Conservation (phyloP, 2,329 filamentous ascomycete species). For the Stagonosporopsis cucurbitacearum region DNA sequence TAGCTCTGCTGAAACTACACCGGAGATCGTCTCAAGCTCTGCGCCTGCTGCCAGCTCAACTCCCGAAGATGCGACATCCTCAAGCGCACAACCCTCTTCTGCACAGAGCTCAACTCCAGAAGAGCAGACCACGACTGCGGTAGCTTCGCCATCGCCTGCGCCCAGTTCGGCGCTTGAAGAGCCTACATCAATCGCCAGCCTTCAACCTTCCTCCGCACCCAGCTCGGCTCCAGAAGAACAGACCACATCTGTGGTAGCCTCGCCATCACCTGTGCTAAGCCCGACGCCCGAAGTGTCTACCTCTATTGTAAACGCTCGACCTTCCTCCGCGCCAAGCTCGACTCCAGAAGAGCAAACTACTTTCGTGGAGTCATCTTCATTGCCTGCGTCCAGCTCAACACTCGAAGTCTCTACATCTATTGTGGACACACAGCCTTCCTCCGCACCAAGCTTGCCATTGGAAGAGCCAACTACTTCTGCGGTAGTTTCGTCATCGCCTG, state of each 20-base stretch:
- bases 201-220: neutral
- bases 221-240: neutral
- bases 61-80: neutral
- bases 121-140: neutral
- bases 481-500: neutral
- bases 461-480: neutral
- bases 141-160: neutral
- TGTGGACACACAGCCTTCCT: neutral
- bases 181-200: neutral
- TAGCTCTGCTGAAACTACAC: neutral
- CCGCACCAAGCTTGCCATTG: neutral
- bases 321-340: neutral
- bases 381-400: neutral
- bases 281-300: neutral
- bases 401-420: neutral
- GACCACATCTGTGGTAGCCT: neutral
- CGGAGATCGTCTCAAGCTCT: constrained; percentile 2
- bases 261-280: neutral
- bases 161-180: neutral
- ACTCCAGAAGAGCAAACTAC: neutral
- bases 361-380: neutral
- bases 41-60: neutral
- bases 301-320: neutral
- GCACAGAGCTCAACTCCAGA: neutral
- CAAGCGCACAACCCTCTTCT: neutral